A percentile compares a stretch with the other conserved stretches of the same genome.
Evolutionary conservation across 2,329 filamentous ascomycete genomes (phyloP).

Genomic region (Colletotrichum theobromicola): DNA sequence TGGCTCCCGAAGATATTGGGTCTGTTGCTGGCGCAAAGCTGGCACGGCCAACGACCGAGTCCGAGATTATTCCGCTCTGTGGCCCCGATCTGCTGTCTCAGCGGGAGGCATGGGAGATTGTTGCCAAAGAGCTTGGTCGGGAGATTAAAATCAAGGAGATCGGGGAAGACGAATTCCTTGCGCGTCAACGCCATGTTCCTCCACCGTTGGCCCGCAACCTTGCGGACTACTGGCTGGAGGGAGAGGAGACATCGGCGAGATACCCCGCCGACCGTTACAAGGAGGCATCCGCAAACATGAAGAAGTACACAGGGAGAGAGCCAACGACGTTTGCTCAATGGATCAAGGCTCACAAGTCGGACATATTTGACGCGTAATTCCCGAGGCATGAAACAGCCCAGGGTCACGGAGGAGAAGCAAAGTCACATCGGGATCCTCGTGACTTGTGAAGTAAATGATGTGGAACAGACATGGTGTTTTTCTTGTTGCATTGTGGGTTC

Average conservation of each 20-base stretch:
- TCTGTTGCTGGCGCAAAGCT: conserved; percentile 44
- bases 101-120: conserved; percentile 29
- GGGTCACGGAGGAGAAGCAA: neutral
- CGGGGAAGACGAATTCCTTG: neutral
- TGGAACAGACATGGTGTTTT: neutral
- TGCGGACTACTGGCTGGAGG: neutral
- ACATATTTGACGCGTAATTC: neutral
- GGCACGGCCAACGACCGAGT: conserved; percentile 32
- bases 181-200: neutral
- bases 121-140: conserved; percentile 36
- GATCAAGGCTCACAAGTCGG: neutral
- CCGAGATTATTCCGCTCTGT: conserved; percentile 37
- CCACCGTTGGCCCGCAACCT: neutral
- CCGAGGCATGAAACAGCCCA: fast-evolving
- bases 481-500: neutral
- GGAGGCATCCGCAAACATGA: neutral
- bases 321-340: neutral
- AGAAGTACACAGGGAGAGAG: neutral
- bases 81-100: conserved; percentile 39
- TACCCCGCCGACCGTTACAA: neutral
- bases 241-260: neutral
- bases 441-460: neutral
- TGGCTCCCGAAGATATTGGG: conserved; percentile 50
- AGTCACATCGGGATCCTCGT: neutral
- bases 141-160: conserved; percentile 23